Base-by-base conservation (phyloP, 352 stramenopile genomes). In the Globisporangium viniferum region DNA sequence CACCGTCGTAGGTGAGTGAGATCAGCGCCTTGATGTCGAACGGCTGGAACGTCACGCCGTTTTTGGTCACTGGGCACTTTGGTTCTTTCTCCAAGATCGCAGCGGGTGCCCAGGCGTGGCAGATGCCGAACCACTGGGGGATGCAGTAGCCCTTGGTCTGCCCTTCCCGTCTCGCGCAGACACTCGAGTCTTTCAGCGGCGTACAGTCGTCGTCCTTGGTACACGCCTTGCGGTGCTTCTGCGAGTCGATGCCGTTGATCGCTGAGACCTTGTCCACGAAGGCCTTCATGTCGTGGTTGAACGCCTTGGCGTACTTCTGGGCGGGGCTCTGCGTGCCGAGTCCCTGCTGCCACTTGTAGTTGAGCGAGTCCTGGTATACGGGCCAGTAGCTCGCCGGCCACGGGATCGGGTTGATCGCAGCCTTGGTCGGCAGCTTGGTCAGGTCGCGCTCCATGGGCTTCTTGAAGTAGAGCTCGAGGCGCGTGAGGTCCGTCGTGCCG, bases 321-420 rank as follows among this genome's bases (percentile, higher is more conserved):
- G 79, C 69, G 7, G 81, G 71, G 59, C 81, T 86, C 20, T 69
- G 69, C 44, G 73, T 64, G 31, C 58, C 62, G 27, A 78, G 75
- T 14, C 69, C 65, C 3, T 64, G 44, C 55, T 73, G 44, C 81
- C 81, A 92, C 35, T 63, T 59, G 68, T 81, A 84, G 59, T 90
- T 90, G 67, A 92, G 84, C 49, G 80, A 81, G 71, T 92, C 82
- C 20, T 75, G 71, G 64, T 79, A 89, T 57, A 78, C 63, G 1
- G 84, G 82, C 84, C 84, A 92, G 71, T 91, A 92, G 72, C 84
- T 91, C 54, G 74, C 76, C 1, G 84, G 82, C 84, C 84, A 92
- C 53, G 81, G 75, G 60, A 84, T 78, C 22, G 79, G 79, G 31
- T 81, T 48, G 67, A 76, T 73, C 62, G 76, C 63, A 8, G 70